These are phyloP conservation scores for Clarireedia monteithiana DNA, from an alignment of 2,329 filamentous ascomycete genomes.

Conservation along the genomic window DNA sequence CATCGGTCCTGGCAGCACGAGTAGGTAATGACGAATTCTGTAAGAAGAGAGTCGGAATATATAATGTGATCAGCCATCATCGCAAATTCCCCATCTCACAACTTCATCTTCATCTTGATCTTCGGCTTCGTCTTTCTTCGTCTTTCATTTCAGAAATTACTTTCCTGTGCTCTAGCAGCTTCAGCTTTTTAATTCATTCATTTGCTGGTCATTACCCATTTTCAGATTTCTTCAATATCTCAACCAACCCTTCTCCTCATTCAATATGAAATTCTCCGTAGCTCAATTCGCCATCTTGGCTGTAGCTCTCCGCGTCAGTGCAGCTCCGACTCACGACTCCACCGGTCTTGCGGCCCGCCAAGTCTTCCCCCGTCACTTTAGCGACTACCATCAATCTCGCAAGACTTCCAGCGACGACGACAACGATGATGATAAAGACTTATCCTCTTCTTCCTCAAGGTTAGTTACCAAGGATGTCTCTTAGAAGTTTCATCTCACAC, in stretches of 20 bases:
- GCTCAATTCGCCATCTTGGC: not conserved
- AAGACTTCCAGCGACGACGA: not conserved
- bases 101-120: not conserved
- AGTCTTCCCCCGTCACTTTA: not conserved
- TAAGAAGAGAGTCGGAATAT: not conserved
- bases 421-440: not conserved
- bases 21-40: not conserved
- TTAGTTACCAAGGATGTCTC: not conserved
- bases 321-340: not conserved
- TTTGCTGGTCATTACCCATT: not conserved
- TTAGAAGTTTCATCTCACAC: not conserved
- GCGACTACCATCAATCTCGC: not conserved
- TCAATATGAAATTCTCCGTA: slow-evolving; percentile 3
- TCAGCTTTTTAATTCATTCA: not conserved
- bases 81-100: not conserved
- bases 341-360: not conserved
- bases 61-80: not conserved
- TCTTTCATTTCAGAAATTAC: not conserved
- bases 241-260: not conserved
- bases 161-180: not conserved
- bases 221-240: not conserved
- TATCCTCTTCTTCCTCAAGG: not conserved
- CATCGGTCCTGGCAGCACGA: not conserved
- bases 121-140: not conserved
- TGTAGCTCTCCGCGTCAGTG: not conserved